Conservation (phyloP, 768 basidiomycete genomes). For the Strobilomyces echinocephalus region DNA sequence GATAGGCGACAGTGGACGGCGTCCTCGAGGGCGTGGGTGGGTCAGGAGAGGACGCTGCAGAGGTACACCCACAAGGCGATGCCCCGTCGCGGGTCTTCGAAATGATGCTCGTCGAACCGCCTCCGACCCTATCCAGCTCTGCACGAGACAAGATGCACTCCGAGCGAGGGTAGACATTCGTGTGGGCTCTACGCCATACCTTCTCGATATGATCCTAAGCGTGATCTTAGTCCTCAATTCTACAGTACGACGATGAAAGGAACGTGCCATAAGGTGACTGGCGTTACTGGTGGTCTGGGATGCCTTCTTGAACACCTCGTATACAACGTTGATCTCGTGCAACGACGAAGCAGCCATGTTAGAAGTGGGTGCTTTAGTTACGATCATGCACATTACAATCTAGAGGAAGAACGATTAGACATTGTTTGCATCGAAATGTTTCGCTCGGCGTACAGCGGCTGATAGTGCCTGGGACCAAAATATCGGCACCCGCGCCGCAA, state of each 20-base stretch:
- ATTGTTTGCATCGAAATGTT: background rate
- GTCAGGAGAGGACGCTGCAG: conserved; percentile 9
- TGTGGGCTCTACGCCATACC: conserved; percentile 42
- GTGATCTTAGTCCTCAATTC: background rate
- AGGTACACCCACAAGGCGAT: conserved; percentile 9
- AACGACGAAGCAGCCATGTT: conserved; percentile 44
- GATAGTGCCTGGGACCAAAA: conserved; percentile 68
- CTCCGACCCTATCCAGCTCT: conserved; percentile 52
- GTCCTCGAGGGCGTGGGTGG: conserved; percentile 14
- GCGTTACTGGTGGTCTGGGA: conserved; percentile 43
- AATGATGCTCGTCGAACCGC: conserved; percentile 48
- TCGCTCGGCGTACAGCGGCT: conserved; percentile 47
- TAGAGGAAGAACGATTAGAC: conserved; percentile 22
- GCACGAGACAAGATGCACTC: conserved; percentile 32
- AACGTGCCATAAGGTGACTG: conserved; percentile 39
- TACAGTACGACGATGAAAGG: background rate
- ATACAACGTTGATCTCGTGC: conserved; percentile 43
- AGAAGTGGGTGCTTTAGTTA: conserved; percentile 45
- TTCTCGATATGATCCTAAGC: conserved; percentile 38
- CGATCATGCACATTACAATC: conserved; percentile 57
- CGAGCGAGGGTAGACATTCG: conserved; percentile 31
- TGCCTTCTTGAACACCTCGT: conserved; percentile 45
- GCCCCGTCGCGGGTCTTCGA: conserved; percentile 11
- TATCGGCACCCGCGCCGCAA: conserved; percentile 43
- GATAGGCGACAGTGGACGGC: background rate